A percentile compares a stretch with the other conserved stretches of the same genome.
Conservation (phyloP, 2,329 filamentous ascomycete species). For the Fusarium liriodendri region DNA sequence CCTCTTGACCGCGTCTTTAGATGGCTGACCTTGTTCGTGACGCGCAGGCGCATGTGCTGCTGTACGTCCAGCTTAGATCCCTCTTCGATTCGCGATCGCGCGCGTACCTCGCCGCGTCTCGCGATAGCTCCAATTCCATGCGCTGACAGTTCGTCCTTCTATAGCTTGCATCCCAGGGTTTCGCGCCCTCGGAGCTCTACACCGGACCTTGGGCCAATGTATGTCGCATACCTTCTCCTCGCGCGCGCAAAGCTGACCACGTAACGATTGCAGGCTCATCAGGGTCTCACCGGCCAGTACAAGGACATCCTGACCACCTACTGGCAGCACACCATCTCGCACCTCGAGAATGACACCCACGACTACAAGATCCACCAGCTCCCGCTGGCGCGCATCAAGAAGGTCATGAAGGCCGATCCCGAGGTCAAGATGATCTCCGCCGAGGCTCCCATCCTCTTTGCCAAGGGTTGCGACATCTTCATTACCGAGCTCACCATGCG, state of each 20-base stretch:
- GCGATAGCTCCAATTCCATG: conserved; percentile 6
- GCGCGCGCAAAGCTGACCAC: background rate
- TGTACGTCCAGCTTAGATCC: conserved; percentile 46
- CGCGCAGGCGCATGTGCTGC: conserved; percentile 59
- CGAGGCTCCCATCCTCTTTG: conserved; percentile 96
- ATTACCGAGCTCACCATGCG: conserved; percentile 99
- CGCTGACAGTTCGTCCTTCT: conserved; percentile 23
- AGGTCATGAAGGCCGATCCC: conserved; percentile 99
- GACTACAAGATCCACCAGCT: conserved; percentile 99
- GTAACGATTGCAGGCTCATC: conserved; percentile 77
- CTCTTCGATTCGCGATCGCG: background rate
- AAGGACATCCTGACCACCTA: conserved; percentile 98
- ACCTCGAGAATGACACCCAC: conserved; percentile 93
- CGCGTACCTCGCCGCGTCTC: background rate
- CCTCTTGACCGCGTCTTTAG: conserved; percentile 12
- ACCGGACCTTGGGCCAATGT: conserved; percentile 97
- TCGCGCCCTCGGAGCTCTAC: conserved; percentile 92
- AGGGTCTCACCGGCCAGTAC: conserved; percentile 91
- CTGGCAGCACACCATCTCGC: conserved; percentile 98
- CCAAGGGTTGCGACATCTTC: conserved; percentile 98
- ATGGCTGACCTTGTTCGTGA: conserved; percentile 5
- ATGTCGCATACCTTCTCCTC: conserved; percentile 48
- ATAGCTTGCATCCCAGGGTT: conserved; percentile 87
- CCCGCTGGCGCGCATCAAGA: conserved; percentile 98
- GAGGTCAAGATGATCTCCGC: conserved; percentile 99